These are phyloP conservation scores for Apiotrichum sp. DNA, from an alignment of 1,284 basidiomycete genomes.

Conservation along the genomic window DNA sequence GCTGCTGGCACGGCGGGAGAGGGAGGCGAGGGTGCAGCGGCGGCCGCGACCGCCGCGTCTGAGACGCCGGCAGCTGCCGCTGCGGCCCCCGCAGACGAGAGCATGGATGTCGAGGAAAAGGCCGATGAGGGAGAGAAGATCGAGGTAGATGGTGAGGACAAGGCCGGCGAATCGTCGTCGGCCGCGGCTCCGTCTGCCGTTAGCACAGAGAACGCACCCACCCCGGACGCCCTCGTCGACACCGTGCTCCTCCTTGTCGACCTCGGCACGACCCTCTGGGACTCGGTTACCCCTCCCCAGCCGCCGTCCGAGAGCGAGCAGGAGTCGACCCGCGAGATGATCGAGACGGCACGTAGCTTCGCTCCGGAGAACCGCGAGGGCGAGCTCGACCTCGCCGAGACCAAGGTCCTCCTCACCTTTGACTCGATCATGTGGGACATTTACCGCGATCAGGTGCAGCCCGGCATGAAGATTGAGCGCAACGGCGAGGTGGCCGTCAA, in stretches of 20 bases:
- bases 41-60: constrained; percentile 10
- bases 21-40: constrained; percentile 7
- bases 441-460: constrained; percentile 24
- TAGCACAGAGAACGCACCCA: constrained; percentile 37
- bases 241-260: constrained; percentile 33
- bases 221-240: constrained; percentile 38
- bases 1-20: background rate
- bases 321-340: constrained; percentile 22
- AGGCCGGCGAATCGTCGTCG: background rate
- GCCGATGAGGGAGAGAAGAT: constrained; percentile 16
- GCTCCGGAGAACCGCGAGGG: constrained; percentile 29
- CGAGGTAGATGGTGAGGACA: constrained; percentile 48
- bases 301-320: constrained; percentile 33
- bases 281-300: constrained; percentile 20
- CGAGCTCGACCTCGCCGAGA: constrained; percentile 39
- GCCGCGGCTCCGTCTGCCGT: background rate
- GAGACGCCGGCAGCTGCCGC: constrained; percentile 13
- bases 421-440: constrained; percentile 40
- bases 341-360: constrained; percentile 25
- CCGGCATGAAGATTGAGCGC: constrained; percentile 23
- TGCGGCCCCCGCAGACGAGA: constrained; percentile 7
- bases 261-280: constrained; percentile 35
- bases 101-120: constrained; percentile 13
- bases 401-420: constrained; percentile 35
- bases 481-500: constrained; percentile 30